Evolutionary conservation across 2,329 filamentous ascomycete genomes (phyloP), one percentile per base, ranked within the genome.

Genomic region (Botryotinia calthae): DNA sequence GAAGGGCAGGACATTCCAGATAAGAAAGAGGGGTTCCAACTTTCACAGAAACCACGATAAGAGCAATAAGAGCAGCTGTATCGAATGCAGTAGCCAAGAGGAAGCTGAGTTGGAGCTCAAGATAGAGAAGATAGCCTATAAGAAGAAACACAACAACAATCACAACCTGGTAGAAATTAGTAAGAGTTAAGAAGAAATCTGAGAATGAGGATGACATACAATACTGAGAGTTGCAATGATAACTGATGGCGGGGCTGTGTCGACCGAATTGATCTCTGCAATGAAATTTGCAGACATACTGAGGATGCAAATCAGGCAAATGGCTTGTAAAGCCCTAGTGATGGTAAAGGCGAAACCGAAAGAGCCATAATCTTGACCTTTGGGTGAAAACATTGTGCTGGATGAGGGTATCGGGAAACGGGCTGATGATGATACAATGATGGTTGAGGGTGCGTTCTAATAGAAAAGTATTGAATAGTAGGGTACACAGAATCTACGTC

Each of bases 261-360:
- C 87, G 34, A 86, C 87, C 61, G 85, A 84, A 62, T 93, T 88
- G 81, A 97, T 94, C 77, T 93, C 87, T 37, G 90, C 86, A 79
- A 97, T 90, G 82, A 97, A 97, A 82, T 95, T 94, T 79, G 91
- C 89, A 0, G 90, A 90, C 81, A 97, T 88, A 63, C 94, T 93
- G 76, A 97, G 91, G 76, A 96, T 89, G 73, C 90, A 85, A 73
- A 96, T 85, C 80, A 97, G 90, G 40, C 88, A 89, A 75, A 92
- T 83, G 74, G 89, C 86, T 81, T 97, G 90, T 77, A 95, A 86
- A 73, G 87, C 86, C 65, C 95, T 91, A 77, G 91, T 88, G 76
- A 89, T 84, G 73, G 93, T 89, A 84, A 97, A 97, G 77, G 91
- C 92, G 78, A 91, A 89, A 81, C 92, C 93, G 77, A 96, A 84